Percentiles rank a stretch among this genome's conserved stretches.
Conservation (phyloP, 2,329 filamentous ascomycete species). For the Aschersonia sp. region DNA sequence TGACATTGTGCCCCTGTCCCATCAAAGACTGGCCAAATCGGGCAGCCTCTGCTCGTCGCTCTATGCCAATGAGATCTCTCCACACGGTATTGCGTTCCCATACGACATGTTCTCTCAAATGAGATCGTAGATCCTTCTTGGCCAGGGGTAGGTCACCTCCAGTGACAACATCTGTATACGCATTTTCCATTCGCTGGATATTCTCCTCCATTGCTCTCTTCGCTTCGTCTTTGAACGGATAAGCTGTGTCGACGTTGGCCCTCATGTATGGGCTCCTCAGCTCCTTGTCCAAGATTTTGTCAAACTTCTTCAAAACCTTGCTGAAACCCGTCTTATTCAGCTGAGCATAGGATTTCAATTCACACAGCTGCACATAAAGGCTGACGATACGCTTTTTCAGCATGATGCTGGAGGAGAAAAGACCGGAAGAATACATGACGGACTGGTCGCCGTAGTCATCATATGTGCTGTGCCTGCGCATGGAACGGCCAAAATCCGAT, state of each 20-base stretch:
- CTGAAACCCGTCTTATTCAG: slow-evolving; percentile 93
- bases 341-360: slow-evolving; percentile 90
- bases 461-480: slow-evolving; percentile 50
- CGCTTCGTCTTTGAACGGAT: slow-evolving; percentile 66
- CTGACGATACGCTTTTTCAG: slow-evolving; percentile 84
- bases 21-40: slow-evolving; percentile 78
- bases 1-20: slow-evolving; percentile 55
- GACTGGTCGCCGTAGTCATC: slow-evolving; percentile 71
- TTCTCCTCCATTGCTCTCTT: slow-evolving; percentile 56
- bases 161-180: slow-evolving; percentile 72
- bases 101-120: slow-evolving; percentile 90
- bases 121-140: slow-evolving; percentile 73
- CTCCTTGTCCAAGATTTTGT: slow-evolving; percentile 82
- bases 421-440: slow-evolving; percentile 46
- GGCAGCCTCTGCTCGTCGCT: slow-evolving; percentile 86
- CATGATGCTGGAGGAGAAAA: slow-evolving; percentile 58
- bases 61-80: slow-evolving; percentile 97
- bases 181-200: slow-evolving; percentile 60
- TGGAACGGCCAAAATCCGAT: slow-evolving; percentile 40
- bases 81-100: slow-evolving; percentile 99
- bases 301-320: slow-evolving; percentile 96
- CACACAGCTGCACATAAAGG: slow-evolving; percentile 83
- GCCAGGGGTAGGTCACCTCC: slow-evolving; percentile 65
- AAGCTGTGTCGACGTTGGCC: slow-evolving; percentile 58
- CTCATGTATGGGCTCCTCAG: slow-evolving; percentile 67